Base-by-base conservation (phyloP, 495 filamentous ascomycete genomes). In the Podospora appendiculata region DNA sequence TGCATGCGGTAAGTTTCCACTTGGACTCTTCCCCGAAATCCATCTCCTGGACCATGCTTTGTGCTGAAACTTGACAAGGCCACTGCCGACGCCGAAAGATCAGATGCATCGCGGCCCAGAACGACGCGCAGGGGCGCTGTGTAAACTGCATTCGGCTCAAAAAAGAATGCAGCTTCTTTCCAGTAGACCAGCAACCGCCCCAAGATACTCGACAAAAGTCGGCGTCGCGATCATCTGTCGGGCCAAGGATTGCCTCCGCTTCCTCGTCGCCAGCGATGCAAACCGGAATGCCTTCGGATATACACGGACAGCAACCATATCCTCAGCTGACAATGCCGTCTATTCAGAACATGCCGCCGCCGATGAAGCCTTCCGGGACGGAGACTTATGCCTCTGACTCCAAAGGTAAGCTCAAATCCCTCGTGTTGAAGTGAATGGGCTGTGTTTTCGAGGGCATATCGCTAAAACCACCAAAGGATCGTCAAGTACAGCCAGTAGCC, bases 71-170 rank as follows among this genome's bases (percentile, higher is more conserved):
- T 53, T 16, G 45, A 17, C 17, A 12, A 97, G 93, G 86, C 38
- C 92, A 96, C 64, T 98, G 93, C 67, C 89, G 93, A 58, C 81
- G 87, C 61, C 87, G 93, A 53, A 98, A 98, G 70, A 98, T 98
- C 56, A 78, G 93, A 68, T 98, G 93, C 71, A 79, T 96, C 44
- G 78, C 90, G 40, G 83, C 87, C 33, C 58, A 73, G 75, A 85
- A 86, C 56, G 92, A 97, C 63, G 68, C 80, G 12, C 81, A 90
- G 61, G 87, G 87, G 46, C 85, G 93, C 54, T 98, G 93, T 68
- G 85, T 88, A 52, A 95, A 96, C 70, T 98, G 93, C 71, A 96
- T 97, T 58, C 86, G 89, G 46, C 76, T 98, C 66, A 92, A 94
- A 64, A 97, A 95, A 67, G 90, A 95, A 52, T 98, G 93, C 68